Evolutionary conservation across 2,329 filamentous ascomycete genomes (phyloP), one percentile per base, ranked within the genome.

Genomic region (Pleomassaria siparia): DNA sequence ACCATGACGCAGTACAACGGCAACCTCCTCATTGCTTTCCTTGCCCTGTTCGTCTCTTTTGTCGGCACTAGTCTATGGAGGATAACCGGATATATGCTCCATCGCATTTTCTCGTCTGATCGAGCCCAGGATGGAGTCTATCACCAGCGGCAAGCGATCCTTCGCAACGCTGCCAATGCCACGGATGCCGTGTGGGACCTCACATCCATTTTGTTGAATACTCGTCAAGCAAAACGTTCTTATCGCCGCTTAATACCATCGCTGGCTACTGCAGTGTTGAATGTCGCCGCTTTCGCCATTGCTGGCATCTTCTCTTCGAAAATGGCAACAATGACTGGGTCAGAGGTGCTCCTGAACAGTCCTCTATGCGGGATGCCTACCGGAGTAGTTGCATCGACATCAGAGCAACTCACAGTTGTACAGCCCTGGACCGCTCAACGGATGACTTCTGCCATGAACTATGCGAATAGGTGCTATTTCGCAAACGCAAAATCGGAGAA

Each of bases 251-350:
- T 35, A 7, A 3, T 35, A 7, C 32, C 32, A 6, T 11, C 20
- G 6, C 32, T 35, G 16, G 6, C 20, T 3, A n/a, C 16, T 16
- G 32, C 32, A 20, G 32, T 12, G 20, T 35, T 35, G 15, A 18
- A 16, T 20, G 20, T 60, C 11, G 18, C 46, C 2, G 40, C 54
- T 3, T 65, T 64, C 25, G 54, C 47, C n/a, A 47, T 60, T 2
- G 58, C 64, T 1, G 64, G 67, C 29, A 55, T 72, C 5, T 68
- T 70, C 44, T 70, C 69, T 9, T 68, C 68, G 0, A 60, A 62
- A 10, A 57, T 73, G 37, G 63, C 69, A 4, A 66, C 66, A 15
- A 49, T 59, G n/a, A 60, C 60, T 2, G 69, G 66, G 2, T 60
- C 68, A 21, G 58, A 71, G 37, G 64, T 69, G 1, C 53, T 73